Percentiles rank a stretch among this genome's conserved stretches.
Conservation (phyloP, 768 basidiomycete genomes). For the Suillus placidus region DNA sequence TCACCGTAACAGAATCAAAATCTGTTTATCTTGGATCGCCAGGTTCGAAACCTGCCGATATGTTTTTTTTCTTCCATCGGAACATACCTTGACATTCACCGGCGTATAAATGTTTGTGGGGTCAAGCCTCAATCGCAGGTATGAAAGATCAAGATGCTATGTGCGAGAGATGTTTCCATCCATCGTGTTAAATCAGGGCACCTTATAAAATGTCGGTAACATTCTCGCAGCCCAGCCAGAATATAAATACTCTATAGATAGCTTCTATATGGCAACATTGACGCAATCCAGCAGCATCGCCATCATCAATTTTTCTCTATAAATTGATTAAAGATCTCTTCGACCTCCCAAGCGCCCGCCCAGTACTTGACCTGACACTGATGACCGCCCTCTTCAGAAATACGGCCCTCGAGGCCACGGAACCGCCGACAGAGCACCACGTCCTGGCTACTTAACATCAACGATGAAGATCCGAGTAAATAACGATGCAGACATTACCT, state of each 20-base stretch:
- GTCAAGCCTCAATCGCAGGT: background rate
- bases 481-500: constrained; percentile 45
- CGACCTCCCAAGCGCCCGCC: constrained; percentile 96
- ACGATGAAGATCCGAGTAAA: constrained; percentile 1
- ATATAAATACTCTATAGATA: background rate
- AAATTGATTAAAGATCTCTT: constrained; percentile 64
- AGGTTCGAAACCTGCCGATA: too few species aligned
- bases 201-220: background rate
- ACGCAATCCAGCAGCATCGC: constrained; percentile 5
- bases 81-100: too few species aligned
- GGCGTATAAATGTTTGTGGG: background rate
- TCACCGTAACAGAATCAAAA: too few species aligned
- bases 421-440: constrained; percentile 76
- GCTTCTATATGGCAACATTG: background rate
- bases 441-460: constrained; percentile 65
- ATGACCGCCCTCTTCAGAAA: constrained; percentile 78
- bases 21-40: too few species aligned
- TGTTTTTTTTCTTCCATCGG: too few species aligned
- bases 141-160: background rate
- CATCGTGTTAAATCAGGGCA: background rate
- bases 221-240: background rate
- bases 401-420: constrained; percentile 79
- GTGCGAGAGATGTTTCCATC: background rate
- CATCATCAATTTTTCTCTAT: background rate
- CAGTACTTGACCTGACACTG: constrained; percentile 79